Evolutionary conservation across 192 early-diverging fungal genomes (phyloP).

Genomic region (Lobosporangium transversale): DNA sequence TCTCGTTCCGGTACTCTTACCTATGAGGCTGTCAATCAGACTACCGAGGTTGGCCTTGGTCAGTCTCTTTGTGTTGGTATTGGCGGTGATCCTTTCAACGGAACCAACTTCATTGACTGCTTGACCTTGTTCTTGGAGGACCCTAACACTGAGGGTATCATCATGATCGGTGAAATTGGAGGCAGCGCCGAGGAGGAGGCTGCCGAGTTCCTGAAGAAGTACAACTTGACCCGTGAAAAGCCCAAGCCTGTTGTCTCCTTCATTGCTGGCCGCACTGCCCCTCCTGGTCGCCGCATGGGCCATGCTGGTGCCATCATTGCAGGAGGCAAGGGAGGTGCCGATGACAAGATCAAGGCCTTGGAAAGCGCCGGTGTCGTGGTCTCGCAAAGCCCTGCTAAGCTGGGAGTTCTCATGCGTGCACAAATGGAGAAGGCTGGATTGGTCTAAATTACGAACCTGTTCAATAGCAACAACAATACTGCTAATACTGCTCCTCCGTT

Average conservation of each 20-base stretch:
- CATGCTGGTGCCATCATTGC: conserved; percentile 99
- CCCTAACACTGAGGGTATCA: conserved; percentile 95
- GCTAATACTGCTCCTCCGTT: no score
- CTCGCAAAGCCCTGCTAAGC: conserved; percentile 93
- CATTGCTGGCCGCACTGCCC: conserved; percentile 99
- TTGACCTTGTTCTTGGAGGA: conserved; percentile 95
- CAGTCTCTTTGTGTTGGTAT: conserved; percentile 98
- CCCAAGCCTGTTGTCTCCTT: conserved; percentile 99
- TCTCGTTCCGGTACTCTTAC: conserved; percentile 99
- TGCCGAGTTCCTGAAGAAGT: conserved; percentile 93
- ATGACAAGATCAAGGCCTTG: conserved; percentile 98
- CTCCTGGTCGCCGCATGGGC: conserved; percentile 99
- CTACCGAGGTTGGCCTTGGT: conserved; percentile 93
- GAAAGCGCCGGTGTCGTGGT: conserved; percentile 94
- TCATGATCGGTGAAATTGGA: conserved; percentile 99
- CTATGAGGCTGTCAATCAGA: conserved; percentile 99
- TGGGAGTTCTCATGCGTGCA: conserved; percentile 86
- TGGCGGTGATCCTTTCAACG: conserved; percentile 99
- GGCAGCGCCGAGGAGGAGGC: conserved; percentile 99
- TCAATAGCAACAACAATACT: no score
- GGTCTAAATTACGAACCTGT: no score
- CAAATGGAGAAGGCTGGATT: conserved; percentile 67
- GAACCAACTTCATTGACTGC: conserved; percentile 99
- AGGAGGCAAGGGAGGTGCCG: conserved; percentile 98
- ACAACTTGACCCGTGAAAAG: conserved; percentile 86